These are phyloP conservation scores for Coprinopsis marcescibilis DNA, from an alignment of 768 basidiomycete genomes.

Conservation along the genomic window DNA sequence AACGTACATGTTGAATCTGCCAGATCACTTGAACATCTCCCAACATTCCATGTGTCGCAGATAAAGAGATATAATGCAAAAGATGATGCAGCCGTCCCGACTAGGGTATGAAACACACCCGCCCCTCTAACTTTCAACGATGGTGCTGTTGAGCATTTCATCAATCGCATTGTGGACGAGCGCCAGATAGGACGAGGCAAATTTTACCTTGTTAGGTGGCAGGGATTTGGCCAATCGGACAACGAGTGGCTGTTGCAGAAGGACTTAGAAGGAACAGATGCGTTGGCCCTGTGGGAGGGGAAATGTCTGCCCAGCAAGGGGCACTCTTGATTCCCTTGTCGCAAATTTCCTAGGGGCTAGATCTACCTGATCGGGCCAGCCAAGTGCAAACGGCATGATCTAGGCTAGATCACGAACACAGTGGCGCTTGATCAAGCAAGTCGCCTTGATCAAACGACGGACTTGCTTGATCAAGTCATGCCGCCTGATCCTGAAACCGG, in stretches of 20 bases:
- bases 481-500: no score
- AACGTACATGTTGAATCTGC: constrained; percentile 25
- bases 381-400: no score
- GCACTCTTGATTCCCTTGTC: neutral
- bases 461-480: no score
- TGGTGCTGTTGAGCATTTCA: constrained; percentile 11
- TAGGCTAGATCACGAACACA: no score
- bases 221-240: constrained; percentile 23
- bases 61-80: neutral
- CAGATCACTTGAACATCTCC: constrained; percentile 12
- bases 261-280: neutral
- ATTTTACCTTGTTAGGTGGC: constrained; percentile 28
- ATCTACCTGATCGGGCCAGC: neutral
- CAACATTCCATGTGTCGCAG: constrained; percentile 29
- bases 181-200: constrained; percentile 18
- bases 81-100: neutral
- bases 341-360: neutral
- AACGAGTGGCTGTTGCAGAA: constrained; percentile 21
- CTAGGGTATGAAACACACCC: neutral
- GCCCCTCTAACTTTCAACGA: constrained; percentile 5
- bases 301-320: no score
- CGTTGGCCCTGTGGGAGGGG: no score
- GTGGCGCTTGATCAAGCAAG: no score
- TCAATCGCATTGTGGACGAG: constrained; percentile 26
- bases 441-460: no score